Conservation (phyloP, 164 flowering plant genomes). For the Hamamelis virginiana region DNA sequence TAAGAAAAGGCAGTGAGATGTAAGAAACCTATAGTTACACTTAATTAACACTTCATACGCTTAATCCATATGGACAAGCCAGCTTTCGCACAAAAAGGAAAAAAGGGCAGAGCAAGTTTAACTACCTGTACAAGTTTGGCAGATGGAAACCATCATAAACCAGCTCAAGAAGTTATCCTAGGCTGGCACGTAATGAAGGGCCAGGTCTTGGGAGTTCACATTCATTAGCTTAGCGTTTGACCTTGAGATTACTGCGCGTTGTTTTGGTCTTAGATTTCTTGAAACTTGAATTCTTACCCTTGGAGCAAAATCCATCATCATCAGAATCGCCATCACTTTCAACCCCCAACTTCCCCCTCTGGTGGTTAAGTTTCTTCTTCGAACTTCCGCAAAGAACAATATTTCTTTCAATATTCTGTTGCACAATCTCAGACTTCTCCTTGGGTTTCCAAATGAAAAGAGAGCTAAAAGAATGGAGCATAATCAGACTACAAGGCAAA, state of each 20-base stretch:
- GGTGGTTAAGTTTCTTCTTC: constrained; percentile 42
- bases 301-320: constrained; percentile 33
- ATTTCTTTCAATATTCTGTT: constrained; percentile 43
- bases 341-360: constrained; percentile 41
- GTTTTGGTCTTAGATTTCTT: constrained; percentile 33
- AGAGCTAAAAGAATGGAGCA: constrained; percentile 47
- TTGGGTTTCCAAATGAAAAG: constrained; percentile 85
- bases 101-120: no score
- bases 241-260: constrained; percentile 12
- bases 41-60: no score
- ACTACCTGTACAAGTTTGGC: no score
- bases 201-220: no score
- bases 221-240: constrained; percentile 11
- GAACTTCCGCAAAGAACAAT: constrained; percentile 46
- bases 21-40: no score
- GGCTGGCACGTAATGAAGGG: no score
- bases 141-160: no score
- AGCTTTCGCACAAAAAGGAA: no score
- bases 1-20: no score
- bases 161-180: no score
- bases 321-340: constrained; percentile 62
- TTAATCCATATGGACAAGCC: no score
- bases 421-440: constrained; percentile 37
- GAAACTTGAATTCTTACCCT: constrained; percentile 47
- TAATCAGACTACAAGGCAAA: no score